These are phyloP conservation scores for Copromyces sp. DNA, from an alignment of 495 filamentous ascomycete genomes.

Conservation along the genomic window DNA sequence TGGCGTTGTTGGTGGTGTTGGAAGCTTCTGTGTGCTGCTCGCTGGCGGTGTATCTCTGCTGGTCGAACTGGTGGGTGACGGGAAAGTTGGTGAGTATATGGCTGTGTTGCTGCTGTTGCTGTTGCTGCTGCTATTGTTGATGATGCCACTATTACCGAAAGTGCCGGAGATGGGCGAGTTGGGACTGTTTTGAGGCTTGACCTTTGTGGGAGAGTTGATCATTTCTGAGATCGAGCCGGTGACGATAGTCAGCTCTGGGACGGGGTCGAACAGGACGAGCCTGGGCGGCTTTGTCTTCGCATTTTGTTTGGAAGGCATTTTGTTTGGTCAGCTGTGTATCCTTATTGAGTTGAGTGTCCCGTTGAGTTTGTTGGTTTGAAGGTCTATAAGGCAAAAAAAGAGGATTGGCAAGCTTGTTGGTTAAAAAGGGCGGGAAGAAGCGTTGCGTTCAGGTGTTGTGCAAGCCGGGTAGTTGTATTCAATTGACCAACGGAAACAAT, in stretches of 20 bases:
- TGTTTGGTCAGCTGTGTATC: background rate
- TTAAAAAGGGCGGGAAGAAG: background rate
- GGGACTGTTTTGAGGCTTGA: background rate
- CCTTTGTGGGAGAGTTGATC: background rate
- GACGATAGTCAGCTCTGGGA: background rate
- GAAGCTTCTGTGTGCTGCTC: background rate
- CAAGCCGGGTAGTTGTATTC: background rate
- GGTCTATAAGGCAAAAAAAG: background rate
- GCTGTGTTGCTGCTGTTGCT: background rate
- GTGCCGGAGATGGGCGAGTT: background rate
- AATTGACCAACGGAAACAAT: background rate
- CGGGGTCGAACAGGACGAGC: background rate
- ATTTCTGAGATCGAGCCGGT: background rate
- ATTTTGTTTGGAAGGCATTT: background rate
- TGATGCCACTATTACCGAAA: background rate
- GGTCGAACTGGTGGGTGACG: background rate
- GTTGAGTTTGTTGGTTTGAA: background rate
- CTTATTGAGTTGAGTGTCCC: background rate
- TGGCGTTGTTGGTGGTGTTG: slow-evolving; percentile 5
- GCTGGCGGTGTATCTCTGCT: background rate
- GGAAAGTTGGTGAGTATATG: background rate
- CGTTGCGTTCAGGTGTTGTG: background rate
- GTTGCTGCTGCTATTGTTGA: background rate
- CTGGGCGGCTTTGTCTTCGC: background rate
- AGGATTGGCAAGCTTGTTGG: background rate